Conservation (phyloP, 805 yeast genomes). For the Metschnikowia corniflorae region DNA sequence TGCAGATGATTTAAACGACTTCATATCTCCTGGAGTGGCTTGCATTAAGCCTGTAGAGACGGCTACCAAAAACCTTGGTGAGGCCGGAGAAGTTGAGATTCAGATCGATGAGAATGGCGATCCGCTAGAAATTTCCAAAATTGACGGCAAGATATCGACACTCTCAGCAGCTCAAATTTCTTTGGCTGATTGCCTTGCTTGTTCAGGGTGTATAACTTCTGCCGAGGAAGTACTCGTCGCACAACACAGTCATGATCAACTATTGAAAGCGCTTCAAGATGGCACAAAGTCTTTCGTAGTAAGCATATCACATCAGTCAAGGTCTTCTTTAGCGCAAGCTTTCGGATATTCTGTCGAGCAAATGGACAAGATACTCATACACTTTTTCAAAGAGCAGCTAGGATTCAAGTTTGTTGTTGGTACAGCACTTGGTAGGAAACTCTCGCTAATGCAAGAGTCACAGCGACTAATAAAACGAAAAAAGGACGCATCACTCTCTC, state of each 20-base stretch:
- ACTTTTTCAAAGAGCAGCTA: slow-evolving; percentile 55
- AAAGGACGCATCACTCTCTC: slow-evolving; percentile 27
- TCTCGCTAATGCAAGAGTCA: slow-evolving; percentile 49
- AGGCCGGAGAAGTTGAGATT: slow-evolving; percentile 39
- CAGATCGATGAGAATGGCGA: slow-evolving; percentile 56
- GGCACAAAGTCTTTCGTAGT: slow-evolving; percentile 50
- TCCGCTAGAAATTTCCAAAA: slow-evolving; percentile 65
- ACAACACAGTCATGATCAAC: slow-evolving; percentile 81
- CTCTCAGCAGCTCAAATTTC: slow-evolving; percentile 83
- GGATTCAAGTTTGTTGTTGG: slow-evolving; percentile 79
- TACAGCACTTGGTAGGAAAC: slow-evolving; percentile 72
- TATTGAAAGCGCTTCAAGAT: slow-evolving; percentile 54
- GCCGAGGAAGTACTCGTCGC: slow-evolving; percentile 94
- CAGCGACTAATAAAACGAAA: slow-evolving; percentile 45
- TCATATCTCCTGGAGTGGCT: slow-evolving; percentile 90
- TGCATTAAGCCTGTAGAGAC: slow-evolving; percentile 83
- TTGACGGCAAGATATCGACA: slow-evolving; percentile 48
- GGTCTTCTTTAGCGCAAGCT: slow-evolving; percentile 78
- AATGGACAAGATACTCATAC: slow-evolving; percentile 59
- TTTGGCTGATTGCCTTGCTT: slow-evolving; percentile 89
- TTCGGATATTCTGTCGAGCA: slow-evolving; percentile 48
- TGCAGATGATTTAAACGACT: slow-evolving; percentile 90
- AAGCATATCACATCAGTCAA: slow-evolving; percentile 79
- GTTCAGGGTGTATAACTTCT: slow-evolving; percentile 95
- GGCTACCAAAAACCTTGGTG: slow-evolving; percentile 22